phyloP scores from a whole-genome alignment of 2,329 filamentous ascomycete genomes.

The Trichoderma atrobrunneum region DNA sequence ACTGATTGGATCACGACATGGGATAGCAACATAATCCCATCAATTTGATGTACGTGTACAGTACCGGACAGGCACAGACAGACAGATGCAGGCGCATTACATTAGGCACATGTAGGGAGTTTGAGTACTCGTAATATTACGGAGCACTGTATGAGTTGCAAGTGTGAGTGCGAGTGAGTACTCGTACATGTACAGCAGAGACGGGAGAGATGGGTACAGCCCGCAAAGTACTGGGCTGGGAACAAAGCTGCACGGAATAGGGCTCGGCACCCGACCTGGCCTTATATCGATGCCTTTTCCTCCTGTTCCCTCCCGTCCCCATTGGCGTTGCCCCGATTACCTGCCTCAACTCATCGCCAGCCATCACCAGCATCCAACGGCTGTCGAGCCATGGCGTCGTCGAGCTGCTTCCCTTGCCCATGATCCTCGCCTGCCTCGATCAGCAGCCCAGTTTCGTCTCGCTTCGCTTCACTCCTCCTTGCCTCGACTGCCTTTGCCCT shows the following conservation, averaged over 20 bases:
- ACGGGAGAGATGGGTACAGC: not conserved
- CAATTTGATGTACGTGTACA: not conserved
- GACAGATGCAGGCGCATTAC: not conserved
- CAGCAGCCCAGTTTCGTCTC: not conserved
- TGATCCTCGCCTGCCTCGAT: not conserved
- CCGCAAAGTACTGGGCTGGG: not conserved
- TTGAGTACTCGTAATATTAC: not conserved
- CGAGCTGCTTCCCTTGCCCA: conserved; percentile 1
- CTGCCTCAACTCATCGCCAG: not conserved
- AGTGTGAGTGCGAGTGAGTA: not conserved
- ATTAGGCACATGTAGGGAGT: not conserved
- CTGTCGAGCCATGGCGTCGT: conserved; percentile 4
- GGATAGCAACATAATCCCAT: not conserved
- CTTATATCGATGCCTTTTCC: not conserved
- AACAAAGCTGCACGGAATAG: not conserved
- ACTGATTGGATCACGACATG: not conserved
- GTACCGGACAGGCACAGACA: not conserved
- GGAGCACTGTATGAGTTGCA: not conserved
- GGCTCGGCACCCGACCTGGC: not conserved
- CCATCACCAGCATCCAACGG: not conserved
- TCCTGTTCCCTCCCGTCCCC: not conserved
- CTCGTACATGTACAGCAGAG: not conserved
- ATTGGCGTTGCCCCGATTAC: not conserved
- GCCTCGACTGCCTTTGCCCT: not conserved
- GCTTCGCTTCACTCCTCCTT: not conserved